These are phyloP conservation scores for Dichotomopilus funicola DNA, from an alignment of 2,329 filamentous ascomycete genomes.

Conservation along the genomic window DNA sequence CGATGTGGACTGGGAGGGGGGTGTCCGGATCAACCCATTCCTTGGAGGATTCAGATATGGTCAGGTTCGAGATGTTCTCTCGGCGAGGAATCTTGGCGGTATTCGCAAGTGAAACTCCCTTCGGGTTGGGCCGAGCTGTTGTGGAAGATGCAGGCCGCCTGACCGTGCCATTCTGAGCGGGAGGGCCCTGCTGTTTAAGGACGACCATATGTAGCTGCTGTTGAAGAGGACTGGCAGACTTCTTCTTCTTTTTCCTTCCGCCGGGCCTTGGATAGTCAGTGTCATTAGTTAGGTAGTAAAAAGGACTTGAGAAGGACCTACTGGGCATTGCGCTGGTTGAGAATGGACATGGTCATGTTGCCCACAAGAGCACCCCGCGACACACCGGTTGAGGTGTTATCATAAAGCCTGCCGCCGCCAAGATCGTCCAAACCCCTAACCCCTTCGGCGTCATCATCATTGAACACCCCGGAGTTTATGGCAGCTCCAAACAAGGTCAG, in stretches of 20 bases:
- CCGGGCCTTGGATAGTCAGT: too few relatives aligned
- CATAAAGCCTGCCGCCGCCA: conserved; percentile 24
- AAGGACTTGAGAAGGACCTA: neutral
- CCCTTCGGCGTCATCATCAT: conserved; percentile 28
- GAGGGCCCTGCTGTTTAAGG: too few relatives aligned
- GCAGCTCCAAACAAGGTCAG: conserved; percentile 6
- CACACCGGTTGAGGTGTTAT: neutral
- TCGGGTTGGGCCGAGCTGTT: neutral
- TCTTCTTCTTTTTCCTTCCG: too few relatives aligned
- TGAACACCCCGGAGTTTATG: conserved; percentile 20
- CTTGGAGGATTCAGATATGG: neutral
- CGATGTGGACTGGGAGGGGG: neutral
- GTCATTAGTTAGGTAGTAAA: neutral
- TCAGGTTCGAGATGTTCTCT: neutral
- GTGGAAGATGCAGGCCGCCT: too few relatives aligned
- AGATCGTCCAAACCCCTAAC: conserved; percentile 26
- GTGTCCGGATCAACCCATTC: neutral
- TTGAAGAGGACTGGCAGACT: too few relatives aligned
- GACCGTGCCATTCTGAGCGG: too few relatives aligned
- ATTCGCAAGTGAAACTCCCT: too few relatives aligned
- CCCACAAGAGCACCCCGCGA: neutral
- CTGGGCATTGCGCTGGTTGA: conserved; percentile 3
- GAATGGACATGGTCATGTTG: conserved; percentile 2
- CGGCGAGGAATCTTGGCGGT: too few relatives aligned
- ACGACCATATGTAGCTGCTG: too few relatives aligned